A percentile compares a stretch with the other conserved stretches of the same genome.
phyloP scores from a whole-genome alignment of 192 early-diverging fungal genomes.

The Podila clonocystis region DNA sequence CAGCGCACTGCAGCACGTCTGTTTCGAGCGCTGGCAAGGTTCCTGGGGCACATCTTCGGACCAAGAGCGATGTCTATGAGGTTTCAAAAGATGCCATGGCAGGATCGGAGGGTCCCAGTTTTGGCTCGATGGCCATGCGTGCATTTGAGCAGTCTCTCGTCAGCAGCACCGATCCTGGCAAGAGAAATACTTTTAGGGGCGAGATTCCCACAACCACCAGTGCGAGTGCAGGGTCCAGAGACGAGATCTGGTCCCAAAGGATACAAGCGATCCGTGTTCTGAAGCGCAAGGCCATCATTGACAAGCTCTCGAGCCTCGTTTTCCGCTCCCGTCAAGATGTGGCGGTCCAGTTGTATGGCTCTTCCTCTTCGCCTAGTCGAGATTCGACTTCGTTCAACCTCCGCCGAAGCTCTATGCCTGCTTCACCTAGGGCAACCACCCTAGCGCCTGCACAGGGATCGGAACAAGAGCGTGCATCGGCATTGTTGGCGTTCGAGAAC shows the following conservation, averaged over 20 bases:
- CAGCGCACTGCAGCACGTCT: not conserved
- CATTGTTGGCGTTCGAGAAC: conserved; percentile 33
- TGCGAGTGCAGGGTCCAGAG: too few species aligned
- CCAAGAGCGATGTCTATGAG: conserved; percentile 11
- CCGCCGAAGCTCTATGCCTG: not conserved
- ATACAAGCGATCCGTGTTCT: too few species aligned
- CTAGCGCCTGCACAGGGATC: not conserved
- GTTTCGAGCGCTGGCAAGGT: too few species aligned
- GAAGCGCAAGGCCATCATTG: conserved; percentile 11
- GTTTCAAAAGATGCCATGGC: not conserved
- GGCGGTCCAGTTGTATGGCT: conserved; percentile 1
- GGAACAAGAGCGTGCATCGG: conserved; percentile 10
- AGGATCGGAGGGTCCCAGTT: not conserved
- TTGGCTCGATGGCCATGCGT: not conserved
- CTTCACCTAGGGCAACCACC: not conserved
- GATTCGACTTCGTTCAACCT: not conserved
- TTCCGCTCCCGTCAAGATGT: conserved; percentile 23
- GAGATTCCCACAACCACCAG: too few species aligned
- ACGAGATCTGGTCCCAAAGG: too few species aligned
- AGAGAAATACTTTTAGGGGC: too few species aligned
- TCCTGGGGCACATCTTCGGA: conserved; percentile 11
- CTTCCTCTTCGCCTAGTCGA: not conserved
- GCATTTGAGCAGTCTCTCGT: not conserved
- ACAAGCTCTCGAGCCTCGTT: conserved; percentile 14
- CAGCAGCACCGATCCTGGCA: too few species aligned